phyloP scores from a whole-genome alignment of 2,329 filamentous ascomycete species.

The Westerdykella aurantiaca region DNA sequence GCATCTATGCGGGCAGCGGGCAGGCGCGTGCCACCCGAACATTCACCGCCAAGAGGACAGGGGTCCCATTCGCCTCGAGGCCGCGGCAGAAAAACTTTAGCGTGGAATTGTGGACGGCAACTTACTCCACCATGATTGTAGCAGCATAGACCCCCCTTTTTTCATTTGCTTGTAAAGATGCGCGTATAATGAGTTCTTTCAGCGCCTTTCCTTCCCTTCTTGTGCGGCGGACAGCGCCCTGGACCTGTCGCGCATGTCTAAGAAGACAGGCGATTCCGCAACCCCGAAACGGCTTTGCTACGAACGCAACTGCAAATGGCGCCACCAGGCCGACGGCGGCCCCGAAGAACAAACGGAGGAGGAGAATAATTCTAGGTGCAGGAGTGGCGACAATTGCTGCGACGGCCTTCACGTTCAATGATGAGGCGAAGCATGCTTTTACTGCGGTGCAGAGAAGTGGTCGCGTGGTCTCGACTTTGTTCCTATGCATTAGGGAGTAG shows the following conservation, averaged over 20 bases:
- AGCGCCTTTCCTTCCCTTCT: conserved; percentile 21
- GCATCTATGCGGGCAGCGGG: too few species aligned
- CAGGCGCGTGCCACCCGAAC: background rate
- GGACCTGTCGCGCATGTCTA: conserved; percentile 34
- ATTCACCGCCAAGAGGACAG: conserved; percentile 1
- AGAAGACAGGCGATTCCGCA: conserved; percentile 17
- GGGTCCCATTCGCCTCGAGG: conserved; percentile 1
- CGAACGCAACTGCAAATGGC: conserved; percentile 6
- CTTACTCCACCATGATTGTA: conserved; percentile 1
- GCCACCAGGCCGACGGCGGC: conserved; percentile 3
- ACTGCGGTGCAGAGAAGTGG: conserved; percentile 70
- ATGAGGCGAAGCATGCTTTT: conserved; percentile 70
- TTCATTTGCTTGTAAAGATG: conserved; percentile 11
- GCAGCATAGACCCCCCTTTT: conserved; percentile 1
- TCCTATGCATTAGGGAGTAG: conserved; percentile 84
- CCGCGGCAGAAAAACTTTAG: conserved; percentile 5
- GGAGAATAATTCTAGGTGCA: conserved; percentile 22
- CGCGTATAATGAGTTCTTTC: conserved; percentile 27
- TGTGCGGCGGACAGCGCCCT: conserved; percentile 19
- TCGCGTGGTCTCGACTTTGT: conserved; percentile 68
- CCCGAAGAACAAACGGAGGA: conserved; percentile 20
- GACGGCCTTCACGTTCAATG: conserved; percentile 47
- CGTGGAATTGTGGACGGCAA: background rate
- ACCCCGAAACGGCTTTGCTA: conserved; percentile 16
- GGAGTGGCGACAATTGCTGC: conserved; percentile 33